Percentiles rank a stretch among this genome's conserved stretches.
Evolutionary conservation across 1,284 basidiomycete genomes (phyloP).

Genomic region (Heterobasidion parviporum): DNA sequence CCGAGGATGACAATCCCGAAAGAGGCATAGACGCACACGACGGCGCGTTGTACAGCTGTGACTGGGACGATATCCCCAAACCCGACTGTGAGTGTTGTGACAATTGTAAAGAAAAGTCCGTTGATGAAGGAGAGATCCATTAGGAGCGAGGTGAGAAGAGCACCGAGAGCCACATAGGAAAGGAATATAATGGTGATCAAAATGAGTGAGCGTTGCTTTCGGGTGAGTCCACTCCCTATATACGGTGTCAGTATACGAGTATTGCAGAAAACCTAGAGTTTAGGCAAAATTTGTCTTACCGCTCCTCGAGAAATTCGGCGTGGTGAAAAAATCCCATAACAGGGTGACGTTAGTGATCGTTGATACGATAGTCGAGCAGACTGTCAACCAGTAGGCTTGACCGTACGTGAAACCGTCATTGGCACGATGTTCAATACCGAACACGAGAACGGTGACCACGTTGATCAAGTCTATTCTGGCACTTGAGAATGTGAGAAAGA

Average conservation of each 20-base stretch:
- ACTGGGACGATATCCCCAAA: slow-evolving; percentile 70
- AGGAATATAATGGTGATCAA: slow-evolving; percentile 72
- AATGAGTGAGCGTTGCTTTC: slow-evolving; percentile 71
- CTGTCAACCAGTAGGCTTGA: slow-evolving; percentile 74
- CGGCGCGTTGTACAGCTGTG: slow-evolving; percentile 40
- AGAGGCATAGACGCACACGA: slow-evolving; percentile 48
- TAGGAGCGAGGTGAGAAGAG: slow-evolving; percentile 51
- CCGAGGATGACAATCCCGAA: slow-evolving; percentile 59
- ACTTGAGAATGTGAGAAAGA: slow-evolving; percentile 2
- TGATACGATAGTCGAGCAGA: slow-evolving; percentile 69
- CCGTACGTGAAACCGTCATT: slow-evolving; percentile 68
- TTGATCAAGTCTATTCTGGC: slow-evolving; percentile 57
- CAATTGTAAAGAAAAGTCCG: slow-evolving; percentile 63
- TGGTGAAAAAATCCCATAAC: slow-evolving; percentile 51
- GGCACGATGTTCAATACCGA: slow-evolving; percentile 57
- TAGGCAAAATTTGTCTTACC: slow-evolving; percentile 34
- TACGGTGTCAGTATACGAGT: no score
- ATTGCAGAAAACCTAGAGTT: background rate
- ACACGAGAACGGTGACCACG: slow-evolving; percentile 49
- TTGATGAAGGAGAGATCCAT: slow-evolving; percentile 57
- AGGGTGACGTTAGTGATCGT: slow-evolving; percentile 64
- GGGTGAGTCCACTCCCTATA: slow-evolving; percentile 69
- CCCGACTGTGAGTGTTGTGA: slow-evolving; percentile 69
- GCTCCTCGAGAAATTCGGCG: slow-evolving; percentile 57
- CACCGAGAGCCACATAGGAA: slow-evolving; percentile 66